Evolutionary conservation across 78 protist genomes (phyloP).

Genomic region (Dictyostelium capitatum): DNA sequence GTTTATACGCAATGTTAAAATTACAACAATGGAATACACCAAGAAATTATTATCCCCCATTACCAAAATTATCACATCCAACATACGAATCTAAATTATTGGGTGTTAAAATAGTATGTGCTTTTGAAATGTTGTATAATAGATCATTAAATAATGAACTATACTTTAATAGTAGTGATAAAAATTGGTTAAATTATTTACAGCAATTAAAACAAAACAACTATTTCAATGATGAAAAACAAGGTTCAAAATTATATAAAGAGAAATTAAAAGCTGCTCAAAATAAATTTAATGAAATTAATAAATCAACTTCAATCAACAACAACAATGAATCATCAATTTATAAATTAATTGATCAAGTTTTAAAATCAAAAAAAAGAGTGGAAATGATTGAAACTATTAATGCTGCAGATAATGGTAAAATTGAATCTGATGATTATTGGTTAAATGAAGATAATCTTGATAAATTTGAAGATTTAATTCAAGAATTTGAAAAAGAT

Average conservation of each 20-base stretch:
- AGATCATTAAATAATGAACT: neutral
- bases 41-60: neutral
- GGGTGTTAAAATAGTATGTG: conserved; percentile 42
- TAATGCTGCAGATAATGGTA: neutral
- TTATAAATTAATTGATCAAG: conserved; percentile 34
- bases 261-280: conserved; percentile 19
- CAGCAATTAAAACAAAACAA: neutral
- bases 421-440: conserved; percentile 41
- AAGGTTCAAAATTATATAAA: conserved; percentile 51
- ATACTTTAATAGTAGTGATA: neutral
- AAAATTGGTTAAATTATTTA: neutral
- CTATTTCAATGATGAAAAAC: conserved; percentile 36
- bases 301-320: neutral
- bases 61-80: conserved; percentile 47
- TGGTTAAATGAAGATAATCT: conserved; percentile 54
- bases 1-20: conserved; percentile 54
- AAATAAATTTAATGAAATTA: neutral
- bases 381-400: conserved; percentile 1
- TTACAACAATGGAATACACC: conserved; percentile 56
- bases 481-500: conserved; percentile 33
- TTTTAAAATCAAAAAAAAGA: neutral
- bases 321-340: neutral
- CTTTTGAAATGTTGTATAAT: conserved; percentile 40
- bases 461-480: conserved; percentile 49
- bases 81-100: neutral